phyloP scores from a whole-genome alignment of 2,329 filamentous ascomycete genomes.

The Pseudogymnoascus sp. region DNA sequence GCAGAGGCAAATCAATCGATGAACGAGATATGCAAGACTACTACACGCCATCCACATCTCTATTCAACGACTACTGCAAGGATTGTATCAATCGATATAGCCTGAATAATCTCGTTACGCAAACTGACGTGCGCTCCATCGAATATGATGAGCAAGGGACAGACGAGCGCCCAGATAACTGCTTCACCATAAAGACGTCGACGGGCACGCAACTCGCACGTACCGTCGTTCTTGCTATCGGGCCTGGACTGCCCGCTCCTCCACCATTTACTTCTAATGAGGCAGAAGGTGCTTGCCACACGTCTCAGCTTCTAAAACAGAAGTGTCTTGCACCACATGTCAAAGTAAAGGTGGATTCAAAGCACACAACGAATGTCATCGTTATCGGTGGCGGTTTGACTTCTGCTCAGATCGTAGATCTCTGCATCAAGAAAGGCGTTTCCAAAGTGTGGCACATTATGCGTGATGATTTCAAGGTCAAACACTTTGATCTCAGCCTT shows the following conservation, averaged over 20 bases:
- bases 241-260: conserved; percentile 34
- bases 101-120: conserved; percentile 48
- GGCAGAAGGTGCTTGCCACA: conserved; percentile 11
- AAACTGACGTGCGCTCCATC: conserved; percentile 35
- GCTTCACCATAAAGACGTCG: conserved; percentile 58
- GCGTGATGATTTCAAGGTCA: conserved; percentile 49
- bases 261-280: conserved; percentile 30
- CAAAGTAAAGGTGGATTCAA: conserved; percentile 40
- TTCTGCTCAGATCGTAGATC: conserved; percentile 63
- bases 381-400: conserved; percentile 70
- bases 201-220: conserved; percentile 46
- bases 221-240: conserved; percentile 61
- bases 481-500: conserved; percentile 70
- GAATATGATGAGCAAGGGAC: conserved; percentile 12
- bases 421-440: conserved; percentile 55
- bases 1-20: conserved; percentile 41
- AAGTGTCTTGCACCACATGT: conserved; percentile 29
- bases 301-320: conserved; percentile 5
- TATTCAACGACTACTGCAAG: conserved; percentile 55
- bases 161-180: conserved; percentile 30
- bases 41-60: conserved; percentile 51
- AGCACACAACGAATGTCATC: conserved; percentile 51
- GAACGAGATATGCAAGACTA: conserved; percentile 62
- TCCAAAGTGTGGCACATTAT: conserved; percentile 62
- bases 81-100: conserved; percentile 49